Conservation (phyloP, 306 rosid genomes). For the Dicorynia guianensis region DNA sequence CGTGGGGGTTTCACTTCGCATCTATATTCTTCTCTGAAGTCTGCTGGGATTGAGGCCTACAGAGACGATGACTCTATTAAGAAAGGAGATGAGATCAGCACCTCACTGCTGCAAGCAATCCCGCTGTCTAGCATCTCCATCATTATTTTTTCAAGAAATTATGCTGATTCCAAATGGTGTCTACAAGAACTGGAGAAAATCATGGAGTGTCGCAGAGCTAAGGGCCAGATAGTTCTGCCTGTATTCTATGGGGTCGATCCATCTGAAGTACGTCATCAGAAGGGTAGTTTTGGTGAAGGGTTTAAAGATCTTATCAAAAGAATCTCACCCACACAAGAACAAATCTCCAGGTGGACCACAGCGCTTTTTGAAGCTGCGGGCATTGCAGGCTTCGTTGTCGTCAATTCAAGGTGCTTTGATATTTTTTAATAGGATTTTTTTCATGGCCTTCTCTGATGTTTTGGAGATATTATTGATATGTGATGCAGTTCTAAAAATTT, state of each 20-base stretch:
- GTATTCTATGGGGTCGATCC: conserved; percentile 4
- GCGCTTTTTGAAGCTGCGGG: background rate
- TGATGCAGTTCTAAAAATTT: too few species aligned
- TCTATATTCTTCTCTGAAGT: background rate
- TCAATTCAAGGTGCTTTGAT: background rate
- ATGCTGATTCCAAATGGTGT: background rate
- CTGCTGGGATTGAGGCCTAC: background rate
- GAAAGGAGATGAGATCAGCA: background rate
- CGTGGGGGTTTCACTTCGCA: background rate
- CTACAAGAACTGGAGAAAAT: background rate
- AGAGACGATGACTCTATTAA: background rate
- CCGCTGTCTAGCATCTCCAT: background rate
- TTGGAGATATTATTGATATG: too few species aligned
- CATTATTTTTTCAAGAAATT: background rate
- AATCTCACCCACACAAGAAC: background rate
- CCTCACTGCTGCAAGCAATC: background rate
- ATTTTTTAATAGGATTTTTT: too few species aligned
- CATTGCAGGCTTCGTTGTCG: background rate
- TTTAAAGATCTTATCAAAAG: background rate
- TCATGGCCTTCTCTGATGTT: too few species aligned
- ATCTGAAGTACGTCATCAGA: background rate
- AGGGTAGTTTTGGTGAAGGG: background rate
- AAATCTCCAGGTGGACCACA: background rate
- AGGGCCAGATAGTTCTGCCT: background rate
- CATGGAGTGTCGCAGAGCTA: background rate